Conservation (phyloP, 495 filamentous ascomycete genomes). For the Jackrogersella minutella region DNA sequence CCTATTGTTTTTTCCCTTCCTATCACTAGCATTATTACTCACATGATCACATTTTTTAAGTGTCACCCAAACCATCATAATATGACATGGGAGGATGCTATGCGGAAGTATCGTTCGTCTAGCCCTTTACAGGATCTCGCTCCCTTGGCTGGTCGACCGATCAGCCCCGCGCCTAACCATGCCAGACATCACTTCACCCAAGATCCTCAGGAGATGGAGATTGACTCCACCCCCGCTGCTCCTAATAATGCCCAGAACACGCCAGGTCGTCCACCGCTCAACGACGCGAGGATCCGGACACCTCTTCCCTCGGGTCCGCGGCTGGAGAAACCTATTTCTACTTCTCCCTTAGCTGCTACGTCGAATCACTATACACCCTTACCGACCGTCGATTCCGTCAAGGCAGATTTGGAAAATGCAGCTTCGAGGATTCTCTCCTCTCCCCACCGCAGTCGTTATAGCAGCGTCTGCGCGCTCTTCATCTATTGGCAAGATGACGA, state of each 20-base stretch:
- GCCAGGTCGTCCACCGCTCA: slow-evolving; percentile 45
- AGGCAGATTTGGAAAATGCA: slow-evolving; percentile 50
- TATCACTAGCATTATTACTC: slow-evolving; percentile 24
- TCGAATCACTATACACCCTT: slow-evolving; percentile 41
- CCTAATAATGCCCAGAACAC: slow-evolving; percentile 38
- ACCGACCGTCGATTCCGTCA: slow-evolving; percentile 51
- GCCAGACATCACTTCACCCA: slow-evolving; percentile 49
- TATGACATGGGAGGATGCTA: slow-evolving; percentile 60
- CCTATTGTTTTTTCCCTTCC: slow-evolving; percentile 6
- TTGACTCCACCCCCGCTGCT: slow-evolving; percentile 46
- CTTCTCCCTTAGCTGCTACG: slow-evolving; percentile 36
- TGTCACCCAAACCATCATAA: slow-evolving; percentile 60
- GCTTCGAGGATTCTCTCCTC: slow-evolving; percentile 52
- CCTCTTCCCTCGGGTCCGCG: slow-evolving; percentile 57
- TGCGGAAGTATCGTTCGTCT: slow-evolving; percentile 53
- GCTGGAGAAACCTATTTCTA: slow-evolving; percentile 49
- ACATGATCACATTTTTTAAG: slow-evolving; percentile 45
- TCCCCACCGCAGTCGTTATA: slow-evolving; percentile 55
- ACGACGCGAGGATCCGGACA: slow-evolving; percentile 56
- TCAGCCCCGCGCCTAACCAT: slow-evolving; percentile 53
- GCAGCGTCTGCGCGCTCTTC: slow-evolving; percentile 52
- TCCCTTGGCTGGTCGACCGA: slow-evolving; percentile 46
- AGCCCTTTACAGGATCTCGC: slow-evolving; percentile 53
- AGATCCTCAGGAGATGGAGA: slow-evolving; percentile 54
- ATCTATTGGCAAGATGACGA: slow-evolving; percentile 59